A percentile compares a stretch with the other conserved stretches of the same genome.
These are phyloP conservation scores for Trichoderma sp. DNA, from an alignment of 2,329 filamentous ascomycete genomes.

Conservation along the genomic window DNA sequence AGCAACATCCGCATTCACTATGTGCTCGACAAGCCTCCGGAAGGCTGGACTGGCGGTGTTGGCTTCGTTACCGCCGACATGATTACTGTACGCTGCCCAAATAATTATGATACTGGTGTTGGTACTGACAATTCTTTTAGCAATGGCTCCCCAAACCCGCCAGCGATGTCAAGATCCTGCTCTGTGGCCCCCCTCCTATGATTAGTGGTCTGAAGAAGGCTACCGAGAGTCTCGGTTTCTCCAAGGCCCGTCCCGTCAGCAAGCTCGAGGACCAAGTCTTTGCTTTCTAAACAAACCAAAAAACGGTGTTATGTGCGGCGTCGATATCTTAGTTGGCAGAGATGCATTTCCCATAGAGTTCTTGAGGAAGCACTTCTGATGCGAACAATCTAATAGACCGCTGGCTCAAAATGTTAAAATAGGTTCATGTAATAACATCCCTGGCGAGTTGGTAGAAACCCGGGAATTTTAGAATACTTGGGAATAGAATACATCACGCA, in stretches of 20 bases:
- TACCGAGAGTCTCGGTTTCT: conserved; percentile 81
- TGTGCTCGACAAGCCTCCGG: conserved; percentile 92
- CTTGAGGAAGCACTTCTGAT: not conserved
- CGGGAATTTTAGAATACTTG: not conserved
- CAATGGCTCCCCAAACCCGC: conserved; percentile 79
- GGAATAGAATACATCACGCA: conserved; percentile 10
- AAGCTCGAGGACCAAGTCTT: conserved; percentile 98
- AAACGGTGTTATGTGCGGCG: not conserved
- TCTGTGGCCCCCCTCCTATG: conserved; percentile 97
- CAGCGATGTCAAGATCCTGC: conserved; percentile 84
- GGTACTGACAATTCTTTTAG: conserved; percentile 40
- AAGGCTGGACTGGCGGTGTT: conserved; percentile 86
- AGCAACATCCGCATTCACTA: conserved; percentile 84
- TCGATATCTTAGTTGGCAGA: not conserved
- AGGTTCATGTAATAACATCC: not conserved
- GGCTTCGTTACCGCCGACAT: conserved; percentile 95
- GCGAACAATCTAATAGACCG: not conserved
- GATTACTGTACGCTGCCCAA: conserved; percentile 65
- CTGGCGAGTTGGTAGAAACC: not conserved
- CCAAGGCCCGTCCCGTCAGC: conserved; percentile 91
- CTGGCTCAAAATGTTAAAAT: not conserved
- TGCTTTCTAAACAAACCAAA: conserved; percentile 65
- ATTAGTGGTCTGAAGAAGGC: conserved; percentile 96
- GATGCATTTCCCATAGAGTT: not conserved
- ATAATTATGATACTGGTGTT: not conserved